These are phyloP conservation scores for Astraeus odoratus DNA, from an alignment of 768 basidiomycete species.

Conservation along the genomic window DNA sequence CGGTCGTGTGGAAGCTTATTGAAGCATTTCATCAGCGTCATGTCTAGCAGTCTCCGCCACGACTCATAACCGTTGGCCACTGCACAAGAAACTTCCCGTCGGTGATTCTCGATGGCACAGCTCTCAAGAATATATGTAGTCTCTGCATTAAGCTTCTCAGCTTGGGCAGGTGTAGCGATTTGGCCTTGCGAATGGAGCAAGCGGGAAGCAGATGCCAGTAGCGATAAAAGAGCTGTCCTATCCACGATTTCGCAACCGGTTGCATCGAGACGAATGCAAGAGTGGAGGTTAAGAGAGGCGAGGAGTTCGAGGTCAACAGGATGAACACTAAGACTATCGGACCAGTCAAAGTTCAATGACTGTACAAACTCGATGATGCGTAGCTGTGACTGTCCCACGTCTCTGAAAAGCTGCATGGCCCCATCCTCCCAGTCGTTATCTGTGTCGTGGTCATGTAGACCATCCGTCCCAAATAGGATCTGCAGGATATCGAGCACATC, in stretches of 20 bases:
- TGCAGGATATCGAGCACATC: conserved; percentile 68
- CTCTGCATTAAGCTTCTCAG: conserved; percentile 63
- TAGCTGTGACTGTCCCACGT: conserved; percentile 76
- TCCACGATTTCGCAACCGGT: conserved; percentile 83
- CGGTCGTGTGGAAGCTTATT: conserved; percentile 72
- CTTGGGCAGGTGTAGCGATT: conserved; percentile 54
- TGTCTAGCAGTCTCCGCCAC: conserved; percentile 82
- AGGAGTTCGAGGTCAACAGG: conserved; percentile 60
- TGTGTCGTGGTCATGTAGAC: conserved; percentile 33
- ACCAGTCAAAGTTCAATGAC: conserved; percentile 85
- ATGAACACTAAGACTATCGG: conserved; percentile 58
- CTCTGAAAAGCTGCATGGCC: conserved; percentile 49
- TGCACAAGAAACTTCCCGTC: conserved; percentile 71
- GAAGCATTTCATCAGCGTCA: conserved; percentile 83
- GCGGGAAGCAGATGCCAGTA: conserved; percentile 57
- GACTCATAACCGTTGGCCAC: conserved; percentile 66
- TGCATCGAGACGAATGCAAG: conserved; percentile 61
- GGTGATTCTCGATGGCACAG: conserved; percentile 83
- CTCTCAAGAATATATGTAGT: conserved; percentile 73
- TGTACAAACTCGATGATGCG: conserved; percentile 85
- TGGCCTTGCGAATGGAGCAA: conserved; percentile 61
- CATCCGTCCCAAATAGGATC: conserved; percentile 71
- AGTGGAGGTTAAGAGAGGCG: conserved; percentile 55
- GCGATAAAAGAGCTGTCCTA: conserved; percentile 56
- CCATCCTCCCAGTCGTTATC: conserved; percentile 36